phyloP scores from a whole-genome alignment of 1,284 basidiomycete species.

The Golubevia sp. region DNA sequence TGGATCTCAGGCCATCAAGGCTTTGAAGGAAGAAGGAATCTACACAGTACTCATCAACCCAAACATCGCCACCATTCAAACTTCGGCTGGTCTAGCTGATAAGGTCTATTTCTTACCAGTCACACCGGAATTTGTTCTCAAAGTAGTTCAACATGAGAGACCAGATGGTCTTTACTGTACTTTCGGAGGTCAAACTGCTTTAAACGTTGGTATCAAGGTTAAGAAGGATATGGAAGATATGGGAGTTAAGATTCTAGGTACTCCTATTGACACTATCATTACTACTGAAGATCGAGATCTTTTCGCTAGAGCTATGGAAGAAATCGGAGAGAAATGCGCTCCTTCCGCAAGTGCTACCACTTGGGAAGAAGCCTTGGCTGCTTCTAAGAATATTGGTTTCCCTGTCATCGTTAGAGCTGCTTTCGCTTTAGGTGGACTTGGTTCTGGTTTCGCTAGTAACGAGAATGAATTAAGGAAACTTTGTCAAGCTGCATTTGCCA shows the following conservation, averaged over 20 bases:
- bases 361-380: conserved; percentile 78
- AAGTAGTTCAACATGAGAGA: conserved; percentile 97
- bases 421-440: conserved; percentile 91
- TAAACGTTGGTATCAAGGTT: conserved; percentile 95
- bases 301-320: conserved; percentile 91
- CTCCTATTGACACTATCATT: conserved; percentile 96
- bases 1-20: conserved; percentile 98
- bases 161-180: conserved; percentile 99
- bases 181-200: conserved; percentile 96
- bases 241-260: conserved; percentile 91
- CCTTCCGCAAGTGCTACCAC: conserved; percentile 76
- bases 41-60: conserved; percentile 98
- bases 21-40: conserved; percentile 96
- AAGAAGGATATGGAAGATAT: conserved; percentile 84
- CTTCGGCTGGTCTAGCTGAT: conserved; percentile 93
- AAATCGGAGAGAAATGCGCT: conserved; percentile 94
- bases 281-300: conserved; percentile 94
- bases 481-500: conserved; percentile 82
- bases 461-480: conserved; percentile 83
- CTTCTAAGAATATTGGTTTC: conserved; percentile 88
- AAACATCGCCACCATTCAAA: conserved; percentile 99
- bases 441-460: conserved; percentile 90
- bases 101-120: conserved; percentile 99
- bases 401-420: conserved; percentile 97
- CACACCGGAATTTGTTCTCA: conserved; percentile 94